Evolutionary conservation across 192 early-diverging fungal genomes (phyloP), one percentile per base, ranked within the genome.

Genomic region (Funneliformis mosseae): DNA sequence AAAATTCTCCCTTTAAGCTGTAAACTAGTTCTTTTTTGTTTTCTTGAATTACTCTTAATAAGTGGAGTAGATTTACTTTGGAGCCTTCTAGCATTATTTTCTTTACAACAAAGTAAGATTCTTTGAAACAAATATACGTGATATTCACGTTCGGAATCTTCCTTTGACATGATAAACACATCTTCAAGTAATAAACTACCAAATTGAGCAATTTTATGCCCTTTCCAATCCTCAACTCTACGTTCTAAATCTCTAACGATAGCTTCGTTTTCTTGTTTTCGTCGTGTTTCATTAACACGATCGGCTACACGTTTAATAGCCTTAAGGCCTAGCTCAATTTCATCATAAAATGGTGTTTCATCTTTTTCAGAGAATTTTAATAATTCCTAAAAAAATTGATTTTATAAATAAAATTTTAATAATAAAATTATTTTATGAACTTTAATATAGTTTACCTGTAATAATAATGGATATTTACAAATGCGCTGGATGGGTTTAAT

Each of bases 401-500:
- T 42, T 70, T n/a, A 67, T 21, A 80, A 83, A 25, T 76, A 80
- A 1, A 78, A 23, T 77, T 92, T 85, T 46, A 90, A 93, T 78
- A 87, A 87, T 82, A 92, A 93, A 82, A 90, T 83, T 70, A 92
- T 83, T 76, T 93, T 69, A 69, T 41, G 16, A 39, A 42, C 7
- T 38, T 21, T 33, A 33, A 83, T 55, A 83, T 79, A 25, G 84
- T 80, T 48, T 83, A 92, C 93, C 76, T 89, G 87, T 77, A 96
- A 86, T 23, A 99, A 89, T 74, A 99, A 85, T 55, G 97, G 97
- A 86, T 99, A 99, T 88, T 97, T 97, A 89, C 97, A 97, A 76
- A 99, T 95, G 67, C 98, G 91, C 86, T 99, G 98, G 9, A 99
- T 91, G 4, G 98, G 98, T 81, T 98, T 97, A 87, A 99, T 99